Base-by-base conservation (phyloP, 2,329 filamentous ascomycete species). In the Microdochium paspali region DNA sequence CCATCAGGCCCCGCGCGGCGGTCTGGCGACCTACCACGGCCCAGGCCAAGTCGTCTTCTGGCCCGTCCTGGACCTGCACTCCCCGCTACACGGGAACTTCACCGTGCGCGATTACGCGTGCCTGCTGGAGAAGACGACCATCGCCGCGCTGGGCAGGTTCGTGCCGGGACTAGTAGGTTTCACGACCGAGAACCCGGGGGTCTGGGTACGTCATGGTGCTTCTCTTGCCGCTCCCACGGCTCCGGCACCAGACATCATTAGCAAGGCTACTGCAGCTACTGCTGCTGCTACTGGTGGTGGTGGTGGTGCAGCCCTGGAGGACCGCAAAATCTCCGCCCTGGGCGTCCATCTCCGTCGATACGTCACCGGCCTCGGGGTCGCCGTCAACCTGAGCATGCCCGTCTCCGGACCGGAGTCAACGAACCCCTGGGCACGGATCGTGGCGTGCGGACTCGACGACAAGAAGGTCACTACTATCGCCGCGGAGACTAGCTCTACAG, bases 11-110 rank as follows among this genome's bases (percentile, higher is more conserved):
- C 77, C 82, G n/a, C 82, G 93, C 47, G 93, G 93, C 51, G 93
- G 93, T 0, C 82, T 95, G 54, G 90, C 88, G 0, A 97, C 93
- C 2, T 97, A 95, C 69, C 93, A 98, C 63, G 93, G 91, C 0
- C 93, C 91, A 0, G 91, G 91, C 0, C 93, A 98, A 64, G 69
- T 95, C 44, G 87, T 96, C 30, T 80, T 90, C n/a, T 98, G 95
- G 72, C 89, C 91, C 3, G 80, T 96, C 45, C 64, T 95, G n/a
- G 89, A 95, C 63, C 75, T 97, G 48, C 80, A 79, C 47, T 73
- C 77, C 6, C 59, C 64, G 0, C 53, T 65, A 10, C 77, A 89
- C 54, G 67, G 69, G 0, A 70, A 60, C 43, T 71, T 93, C 20
- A 82, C 78, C 4, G 84, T 93, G 12, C 73, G 87, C 18, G 79